phyloP scores from a whole-genome alignment of 2,329 filamentous ascomycete genomes.

The Fusarium xylarioides region DNA sequence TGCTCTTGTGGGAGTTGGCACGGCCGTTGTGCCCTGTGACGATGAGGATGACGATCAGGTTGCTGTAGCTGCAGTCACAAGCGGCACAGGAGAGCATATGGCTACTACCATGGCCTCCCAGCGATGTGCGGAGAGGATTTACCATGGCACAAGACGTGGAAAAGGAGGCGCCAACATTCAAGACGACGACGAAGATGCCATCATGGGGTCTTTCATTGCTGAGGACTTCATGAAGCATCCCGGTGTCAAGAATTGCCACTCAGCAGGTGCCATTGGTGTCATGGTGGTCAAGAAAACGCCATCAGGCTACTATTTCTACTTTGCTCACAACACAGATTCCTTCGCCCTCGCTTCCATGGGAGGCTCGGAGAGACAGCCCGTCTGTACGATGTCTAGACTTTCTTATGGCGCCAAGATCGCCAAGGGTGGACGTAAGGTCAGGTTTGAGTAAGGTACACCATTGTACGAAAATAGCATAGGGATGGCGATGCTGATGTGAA shows the following conservation, averaged over 20 bases:
- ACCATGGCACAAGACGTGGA: conserved; percentile 71
- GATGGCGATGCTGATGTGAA: not conserved
- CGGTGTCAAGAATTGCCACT: conserved; percentile 81
- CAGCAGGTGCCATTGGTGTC: conserved; percentile 88
- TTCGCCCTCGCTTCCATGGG: conserved; percentile 91
- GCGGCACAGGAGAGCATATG: conserved; percentile 98
- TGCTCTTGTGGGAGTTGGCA: conserved; percentile 90
- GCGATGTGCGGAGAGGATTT: conserved; percentile 86
- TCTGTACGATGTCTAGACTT: conserved; percentile 88
- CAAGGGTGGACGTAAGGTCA: conserved; percentile 62
- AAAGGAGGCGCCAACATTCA: conserved; percentile 68
- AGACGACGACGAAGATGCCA: conserved; percentile 79
- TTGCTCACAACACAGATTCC: conserved; percentile 94
- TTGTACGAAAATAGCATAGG: not conserved
- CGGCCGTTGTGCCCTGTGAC: conserved; percentile 83
- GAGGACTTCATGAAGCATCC: conserved; percentile 95
- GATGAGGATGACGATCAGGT: conserved; percentile 73
- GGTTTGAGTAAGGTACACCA: conserved; percentile 39
- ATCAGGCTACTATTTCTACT: conserved; percentile 84
- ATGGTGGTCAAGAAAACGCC: conserved; percentile 87
- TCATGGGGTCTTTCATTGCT: conserved; percentile 78
- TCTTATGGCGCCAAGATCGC: conserved; percentile 61
- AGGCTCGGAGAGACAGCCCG: conserved; percentile 76
- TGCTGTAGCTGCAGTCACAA: conserved; percentile 85
- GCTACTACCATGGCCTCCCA: conserved; percentile 92